Evolutionary conservation across 2,329 filamentous ascomycete genomes (phyloP), one percentile per base, ranked within the genome.

Genomic region (Amphichorda felina): DNA sequence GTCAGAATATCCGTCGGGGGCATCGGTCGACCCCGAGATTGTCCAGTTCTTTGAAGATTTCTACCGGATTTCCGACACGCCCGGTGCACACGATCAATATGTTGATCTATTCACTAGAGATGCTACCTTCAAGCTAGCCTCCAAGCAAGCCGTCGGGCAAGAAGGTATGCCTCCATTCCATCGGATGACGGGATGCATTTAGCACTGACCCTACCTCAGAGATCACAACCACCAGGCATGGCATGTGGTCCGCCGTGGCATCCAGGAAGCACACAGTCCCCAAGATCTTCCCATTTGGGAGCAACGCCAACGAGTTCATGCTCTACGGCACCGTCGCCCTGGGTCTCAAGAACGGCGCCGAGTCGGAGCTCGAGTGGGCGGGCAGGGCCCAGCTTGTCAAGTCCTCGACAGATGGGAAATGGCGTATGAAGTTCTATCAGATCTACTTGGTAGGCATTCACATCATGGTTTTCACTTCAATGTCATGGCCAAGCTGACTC

Each of bases 341-440:
- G 22, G 47, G 41, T 3, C 37, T 50, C 8, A 47, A 46, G 33
- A 44, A 40, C 2, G 54, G 54, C 6, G 30, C 40, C n/a, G 38
- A 40, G 4, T 52, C 53, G 4, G 47, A 47, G 2, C 49, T 71
- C 4, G 67, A 72, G 9, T 77, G 72, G 72, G 66, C 67, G 14
- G 72, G 61, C 35, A 56, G 67, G 41, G 72, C 67, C 4, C 57
- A 68, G 36, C 60, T 79, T 30, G 52, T 34, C 10, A 45, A 61
- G 19, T 64, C 67, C 5, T 31, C 40, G 6, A 57, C 58, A 30
- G 63, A 68, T 31, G 72, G 66, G 4, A 63, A 61, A 43, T 66
- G 74, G 48, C 71, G 58, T 51, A 60, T 71, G 56, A 53, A 59
- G 21, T 67, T 63, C 41, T 72, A 73, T 48, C 67, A 72, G 47